These are phyloP conservation scores for Phlebiopsis flavidoalba DNA, from an alignment of 768 basidiomycete genomes.

Conservation along the genomic window DNA sequence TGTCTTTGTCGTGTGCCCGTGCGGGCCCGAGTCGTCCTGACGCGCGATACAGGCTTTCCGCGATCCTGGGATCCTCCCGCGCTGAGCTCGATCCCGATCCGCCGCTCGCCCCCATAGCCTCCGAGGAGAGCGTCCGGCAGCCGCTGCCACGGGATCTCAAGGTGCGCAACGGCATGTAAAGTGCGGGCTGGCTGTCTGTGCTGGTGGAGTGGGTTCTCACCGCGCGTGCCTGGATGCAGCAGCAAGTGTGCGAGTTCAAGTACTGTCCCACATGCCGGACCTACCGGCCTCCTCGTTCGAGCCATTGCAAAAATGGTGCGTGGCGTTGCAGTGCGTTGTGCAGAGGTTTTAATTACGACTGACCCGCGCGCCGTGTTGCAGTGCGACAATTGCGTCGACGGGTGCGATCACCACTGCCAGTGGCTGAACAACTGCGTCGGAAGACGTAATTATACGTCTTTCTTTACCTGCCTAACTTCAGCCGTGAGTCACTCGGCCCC, in stretches of 20 bases:
- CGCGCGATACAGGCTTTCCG: conserved; percentile 51
- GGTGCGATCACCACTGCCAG: conserved; percentile 88
- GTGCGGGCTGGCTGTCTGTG: not conserved
- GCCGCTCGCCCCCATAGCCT: conserved; percentile 62
- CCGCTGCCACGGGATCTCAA: conserved; percentile 81
- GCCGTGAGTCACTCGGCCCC: conserved; percentile 46
- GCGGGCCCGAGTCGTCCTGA: not conserved
- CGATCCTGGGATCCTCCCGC: conserved; percentile 87
- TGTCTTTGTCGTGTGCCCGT: conserved; percentile 16
- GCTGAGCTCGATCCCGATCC: conserved; percentile 84
- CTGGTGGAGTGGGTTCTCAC: not conserved
- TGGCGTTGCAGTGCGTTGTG: not conserved
- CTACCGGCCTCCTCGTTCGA: conserved; percentile 90
- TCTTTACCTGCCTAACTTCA: conserved; percentile 77
- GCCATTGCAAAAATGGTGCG: conserved; percentile 92
- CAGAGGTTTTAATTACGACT: not conserved
- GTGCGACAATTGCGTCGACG: conserved; percentile 98
- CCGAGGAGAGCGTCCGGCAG: conserved; percentile 53
- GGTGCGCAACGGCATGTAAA: conserved; percentile 74
- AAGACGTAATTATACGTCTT: conserved; percentile 91
- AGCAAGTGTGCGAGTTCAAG: conserved; percentile 87
- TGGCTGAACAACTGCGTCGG: conserved; percentile 97
- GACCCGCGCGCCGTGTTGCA: conserved; percentile 24
- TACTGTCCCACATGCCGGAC: conserved; percentile 92
- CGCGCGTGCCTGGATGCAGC: conserved; percentile 26